A percentile compares a stretch with the other conserved stretches of the same genome.
Evolutionary conservation across 768 basidiomycete species (phyloP).

Genomic region (Lactarius tabidus): DNA sequence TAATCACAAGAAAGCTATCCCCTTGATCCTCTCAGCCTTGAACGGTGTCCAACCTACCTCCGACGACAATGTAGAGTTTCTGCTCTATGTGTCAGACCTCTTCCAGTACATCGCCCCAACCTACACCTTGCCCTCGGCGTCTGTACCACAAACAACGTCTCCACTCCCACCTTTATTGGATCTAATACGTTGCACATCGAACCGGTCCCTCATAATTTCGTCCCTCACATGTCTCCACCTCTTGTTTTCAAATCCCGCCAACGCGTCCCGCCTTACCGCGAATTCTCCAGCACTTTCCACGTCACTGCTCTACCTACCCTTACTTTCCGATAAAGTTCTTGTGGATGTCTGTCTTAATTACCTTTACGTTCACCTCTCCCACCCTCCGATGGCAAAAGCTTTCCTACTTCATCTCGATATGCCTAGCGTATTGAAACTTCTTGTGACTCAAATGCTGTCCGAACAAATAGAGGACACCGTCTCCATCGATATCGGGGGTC

Average conservation of each 20-base stretch:
- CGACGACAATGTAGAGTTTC: constrained; percentile 69
- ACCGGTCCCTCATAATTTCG: constrained; percentile 72
- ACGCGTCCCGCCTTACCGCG: constrained; percentile 48
- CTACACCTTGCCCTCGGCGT: constrained; percentile 38
- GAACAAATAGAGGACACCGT: constrained; percentile 72
- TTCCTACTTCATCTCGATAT: constrained; percentile 70
- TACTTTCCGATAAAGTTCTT: constrained; percentile 64
- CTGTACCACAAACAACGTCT: constrained; percentile 34
- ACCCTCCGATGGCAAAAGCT: constrained; percentile 69
- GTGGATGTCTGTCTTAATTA: constrained; percentile 72
- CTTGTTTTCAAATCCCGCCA: constrained; percentile 58
- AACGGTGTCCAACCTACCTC: constrained; percentile 53
- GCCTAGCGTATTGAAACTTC: constrained; percentile 62
- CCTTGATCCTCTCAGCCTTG: constrained; percentile 62
- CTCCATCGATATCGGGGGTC: constrained; percentile 57
- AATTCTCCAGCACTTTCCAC: constrained; percentile 58
- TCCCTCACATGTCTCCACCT: constrained; percentile 56
- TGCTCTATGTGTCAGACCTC: constrained; percentile 68
- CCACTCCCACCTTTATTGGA: constrained; percentile 56
- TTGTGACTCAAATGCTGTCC: constrained; percentile 60
- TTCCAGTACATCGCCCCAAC: constrained; percentile 56
- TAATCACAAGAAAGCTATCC: constrained; percentile 55
- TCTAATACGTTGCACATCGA: constrained; percentile 54
- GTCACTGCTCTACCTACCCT: constrained; percentile 67
- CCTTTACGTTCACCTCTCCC: constrained; percentile 69